phyloP scores from a whole-genome alignment of 108 stramenopile genomes.

The Nitzschia sp. region DNA sequence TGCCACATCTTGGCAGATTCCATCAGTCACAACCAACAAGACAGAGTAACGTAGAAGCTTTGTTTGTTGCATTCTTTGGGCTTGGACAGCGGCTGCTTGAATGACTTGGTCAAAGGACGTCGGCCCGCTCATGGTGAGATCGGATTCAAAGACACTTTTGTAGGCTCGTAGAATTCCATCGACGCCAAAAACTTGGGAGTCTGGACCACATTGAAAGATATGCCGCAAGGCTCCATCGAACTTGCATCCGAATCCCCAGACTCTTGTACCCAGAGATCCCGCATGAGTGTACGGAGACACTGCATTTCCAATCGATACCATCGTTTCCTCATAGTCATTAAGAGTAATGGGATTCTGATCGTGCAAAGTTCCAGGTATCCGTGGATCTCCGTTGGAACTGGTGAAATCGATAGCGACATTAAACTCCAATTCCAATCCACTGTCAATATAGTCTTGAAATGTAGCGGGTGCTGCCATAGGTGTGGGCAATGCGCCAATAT shows the following conservation, averaged over 20 bases:
- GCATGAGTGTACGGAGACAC: conserved; percentile 51
- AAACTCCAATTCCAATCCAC: conserved; percentile 38
- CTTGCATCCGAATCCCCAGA: conserved; percentile 89
- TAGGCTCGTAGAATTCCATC: conserved; percentile 69
- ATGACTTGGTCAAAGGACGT: conserved; percentile 47
- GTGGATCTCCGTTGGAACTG: conserved; percentile 55
- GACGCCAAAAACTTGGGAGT: conserved; percentile 42
- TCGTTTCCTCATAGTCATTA: conserved; percentile 72
- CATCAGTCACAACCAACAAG: conserved; percentile 84
- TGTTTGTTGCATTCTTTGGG: neutral
- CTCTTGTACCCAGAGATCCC: conserved; percentile 31
- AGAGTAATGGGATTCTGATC: conserved; percentile 5
- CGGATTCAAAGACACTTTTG: conserved; percentile 47
- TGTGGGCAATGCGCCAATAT: conserved; percentile 10
- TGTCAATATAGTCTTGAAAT: conserved; percentile 18
- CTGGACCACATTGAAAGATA: conserved; percentile 59
- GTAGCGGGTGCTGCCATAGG: conserved; percentile 23
- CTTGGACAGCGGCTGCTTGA: conserved; percentile 19
- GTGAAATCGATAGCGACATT: conserved; percentile 70
- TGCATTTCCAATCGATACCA: conserved; percentile 52
- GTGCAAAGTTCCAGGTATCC: conserved; percentile 31
- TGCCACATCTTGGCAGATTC: conserved; percentile 59
- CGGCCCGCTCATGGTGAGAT: conserved; percentile 73
- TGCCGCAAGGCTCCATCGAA: conserved; percentile 54
- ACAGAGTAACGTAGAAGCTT: conserved; percentile 27